phyloP scores from a whole-genome alignment of 139 green algal genomes.

The Asterochloris sp. region DNA sequence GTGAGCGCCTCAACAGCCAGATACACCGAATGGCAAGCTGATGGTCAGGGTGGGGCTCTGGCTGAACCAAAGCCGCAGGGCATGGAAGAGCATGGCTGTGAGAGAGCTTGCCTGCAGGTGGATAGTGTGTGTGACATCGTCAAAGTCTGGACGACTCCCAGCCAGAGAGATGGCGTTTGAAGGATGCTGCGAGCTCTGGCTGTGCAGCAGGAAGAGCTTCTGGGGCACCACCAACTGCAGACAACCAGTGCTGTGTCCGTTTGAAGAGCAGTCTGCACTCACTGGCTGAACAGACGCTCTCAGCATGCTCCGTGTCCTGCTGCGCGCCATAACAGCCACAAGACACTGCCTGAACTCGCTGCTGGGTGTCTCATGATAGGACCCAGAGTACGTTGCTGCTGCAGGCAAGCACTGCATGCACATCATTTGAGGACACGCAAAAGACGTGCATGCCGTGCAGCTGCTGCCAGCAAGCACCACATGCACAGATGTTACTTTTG shows the following conservation, averaged over 20 bases:
- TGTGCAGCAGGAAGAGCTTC: constrained; percentile 16
- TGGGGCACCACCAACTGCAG: constrained; percentile 8
- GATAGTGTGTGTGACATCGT: constrained; percentile 3
- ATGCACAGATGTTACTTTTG: neutral
- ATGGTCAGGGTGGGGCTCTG: no score
- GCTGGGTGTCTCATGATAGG: neutral
- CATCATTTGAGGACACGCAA: neutral
- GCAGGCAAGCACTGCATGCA: neutral
- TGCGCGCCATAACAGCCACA: neutral
- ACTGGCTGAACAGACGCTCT: neutral
- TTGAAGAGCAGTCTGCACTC: neutral
- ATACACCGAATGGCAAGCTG: no score
- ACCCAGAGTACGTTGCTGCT: neutral
- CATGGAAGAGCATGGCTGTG: no score
- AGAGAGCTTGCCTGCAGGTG: neutral
- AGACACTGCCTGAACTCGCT: neutral
- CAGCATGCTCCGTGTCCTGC: neutral
- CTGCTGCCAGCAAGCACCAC: neutral
- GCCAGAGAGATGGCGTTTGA: constrained; percentile 3
- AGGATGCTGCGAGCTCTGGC: neutral
- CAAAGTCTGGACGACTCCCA: neutral
- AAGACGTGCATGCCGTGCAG: neutral
- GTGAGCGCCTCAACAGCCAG: no score
- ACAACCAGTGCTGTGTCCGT: neutral
- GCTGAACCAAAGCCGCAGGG: no score